Evolutionary conservation across 768 basidiomycete genomes (phyloP).

Genomic region (Podaxis sp.): DNA sequence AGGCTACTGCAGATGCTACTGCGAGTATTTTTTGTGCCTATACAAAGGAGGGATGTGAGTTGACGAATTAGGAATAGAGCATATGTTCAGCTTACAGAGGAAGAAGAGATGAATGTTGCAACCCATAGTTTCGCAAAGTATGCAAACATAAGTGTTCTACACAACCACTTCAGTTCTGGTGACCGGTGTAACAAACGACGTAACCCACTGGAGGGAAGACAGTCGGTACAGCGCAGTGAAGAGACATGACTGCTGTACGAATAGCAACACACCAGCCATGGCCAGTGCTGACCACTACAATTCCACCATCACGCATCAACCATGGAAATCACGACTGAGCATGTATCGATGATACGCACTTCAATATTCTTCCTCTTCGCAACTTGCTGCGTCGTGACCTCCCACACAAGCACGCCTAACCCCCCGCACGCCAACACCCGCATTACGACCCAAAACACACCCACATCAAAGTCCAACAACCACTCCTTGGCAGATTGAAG

Average conservation of each 20-base stretch:
- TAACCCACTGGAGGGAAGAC: slow-evolving; percentile 56
- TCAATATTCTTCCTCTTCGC: slow-evolving; percentile 53
- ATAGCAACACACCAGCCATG: slow-evolving; percentile 60
- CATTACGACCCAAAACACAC: slow-evolving; percentile 75
- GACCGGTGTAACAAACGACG: neutral
- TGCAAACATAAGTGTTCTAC: slow-evolving; percentile 63
- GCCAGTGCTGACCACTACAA: slow-evolving; percentile 68
- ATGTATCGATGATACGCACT: slow-evolving; percentile 33
- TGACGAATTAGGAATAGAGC: neutral
- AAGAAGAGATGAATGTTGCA: slow-evolving; percentile 42
- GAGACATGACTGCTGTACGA: slow-evolving; percentile 64
- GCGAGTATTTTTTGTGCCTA: slow-evolving; percentile 50
- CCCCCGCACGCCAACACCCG: slow-evolving; percentile 69
- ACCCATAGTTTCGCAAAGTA: slow-evolving; percentile 72
- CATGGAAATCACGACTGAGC: slow-evolving; percentile 3
- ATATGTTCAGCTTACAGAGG: slow-evolving; percentile 35
- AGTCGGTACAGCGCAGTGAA: slow-evolving; percentile 67
- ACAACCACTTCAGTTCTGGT: slow-evolving; percentile 7
- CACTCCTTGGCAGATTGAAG: slow-evolving; percentile 64
- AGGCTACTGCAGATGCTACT: slow-evolving; percentile 40
- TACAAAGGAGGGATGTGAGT: neutral
- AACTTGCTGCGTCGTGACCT: slow-evolving; percentile 48
- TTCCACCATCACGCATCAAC: slow-evolving; percentile 7
- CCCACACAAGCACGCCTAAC: slow-evolving; percentile 61
- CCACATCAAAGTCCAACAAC: slow-evolving; percentile 60